Conservation (phyloP, 192 early-diverging fungal species). For the Coemansia sp. region DNA sequence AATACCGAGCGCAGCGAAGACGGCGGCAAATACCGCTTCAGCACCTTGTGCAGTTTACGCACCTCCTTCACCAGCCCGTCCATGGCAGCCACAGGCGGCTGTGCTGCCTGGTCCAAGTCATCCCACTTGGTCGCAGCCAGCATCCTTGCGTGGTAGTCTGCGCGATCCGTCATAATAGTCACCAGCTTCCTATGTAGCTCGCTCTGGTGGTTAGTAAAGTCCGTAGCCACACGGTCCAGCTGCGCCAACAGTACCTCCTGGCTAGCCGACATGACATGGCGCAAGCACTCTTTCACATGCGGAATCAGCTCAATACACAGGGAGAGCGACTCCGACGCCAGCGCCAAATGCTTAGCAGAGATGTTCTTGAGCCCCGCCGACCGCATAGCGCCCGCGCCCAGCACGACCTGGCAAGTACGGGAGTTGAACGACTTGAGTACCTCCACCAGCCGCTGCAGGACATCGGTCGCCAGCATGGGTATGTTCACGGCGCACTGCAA, state of each 20-base stretch:
- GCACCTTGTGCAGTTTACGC: slow-evolving; percentile 84
- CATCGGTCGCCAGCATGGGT: slow-evolving; percentile 74
- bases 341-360: slow-evolving; percentile 91
- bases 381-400: slow-evolving; percentile 94
- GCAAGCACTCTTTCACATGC: slow-evolving; percentile 72
- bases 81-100: slow-evolving; percentile 63
- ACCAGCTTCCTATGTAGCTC: slow-evolving; percentile 91
- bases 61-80: slow-evolving; percentile 87
- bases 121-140: slow-evolving; percentile 63
- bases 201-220: slow-evolving; percentile 87
- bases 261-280: slow-evolving; percentile 68
- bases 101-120: slow-evolving; percentile 15
- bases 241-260: slow-evolving; percentile 82
- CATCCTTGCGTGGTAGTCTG: slow-evolving; percentile 71
- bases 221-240: slow-evolving; percentile 82
- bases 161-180: slow-evolving; percentile 91
- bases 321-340: slow-evolving; percentile 91
- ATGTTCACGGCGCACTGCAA: slow-evolving; percentile 81
- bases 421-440: slow-evolving; percentile 90
- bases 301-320: slow-evolving; percentile 87
- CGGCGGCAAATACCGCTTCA: slow-evolving; percentile 79
- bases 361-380: slow-evolving; percentile 98
- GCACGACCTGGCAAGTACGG: slow-evolving; percentile 91
- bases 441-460: slow-evolving; percentile 86
- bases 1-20: slow-evolving; percentile 74